phyloP scores from a whole-genome alignment of 805 yeast genomes.

The Helenozyma baotianmanensis region DNA sequence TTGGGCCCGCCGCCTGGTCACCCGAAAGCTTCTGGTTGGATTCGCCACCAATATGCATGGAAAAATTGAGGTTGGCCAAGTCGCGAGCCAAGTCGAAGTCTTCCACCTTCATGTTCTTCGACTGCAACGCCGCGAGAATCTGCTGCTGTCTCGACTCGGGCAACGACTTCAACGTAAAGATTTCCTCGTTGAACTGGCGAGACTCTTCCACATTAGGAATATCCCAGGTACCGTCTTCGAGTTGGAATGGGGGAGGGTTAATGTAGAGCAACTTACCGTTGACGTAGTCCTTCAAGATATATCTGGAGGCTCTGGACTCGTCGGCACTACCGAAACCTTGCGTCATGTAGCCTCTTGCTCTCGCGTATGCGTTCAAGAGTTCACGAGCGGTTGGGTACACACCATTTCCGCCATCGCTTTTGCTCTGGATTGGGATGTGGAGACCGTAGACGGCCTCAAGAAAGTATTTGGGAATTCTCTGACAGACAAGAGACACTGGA shows the following conservation, averaged over 20 bases:
- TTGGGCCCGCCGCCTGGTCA: slow-evolving; percentile 30
- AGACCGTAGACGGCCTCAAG: slow-evolving; percentile 93
- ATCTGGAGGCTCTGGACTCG: slow-evolving; percentile 90
- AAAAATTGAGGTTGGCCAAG: slow-evolving; percentile 68
- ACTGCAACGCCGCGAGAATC: slow-evolving; percentile 56
- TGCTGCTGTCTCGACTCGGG: slow-evolving; percentile 75
- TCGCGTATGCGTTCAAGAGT: slow-evolving; percentile 83
- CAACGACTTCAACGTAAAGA: slow-evolving; percentile 60
- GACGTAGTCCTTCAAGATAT: slow-evolving; percentile 89
- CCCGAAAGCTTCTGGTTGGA: slow-evolving; percentile 15
- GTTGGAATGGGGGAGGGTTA: slow-evolving; percentile 76
- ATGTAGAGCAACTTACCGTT: slow-evolving; percentile 82
- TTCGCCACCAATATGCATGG: slow-evolving; percentile 59
- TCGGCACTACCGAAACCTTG: slow-evolving; percentile 98
- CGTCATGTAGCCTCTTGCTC: slow-evolving; percentile 96
- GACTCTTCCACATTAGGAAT: slow-evolving; percentile 38
- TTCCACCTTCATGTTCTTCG: slow-evolving; percentile 47
- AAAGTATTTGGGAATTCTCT: slow-evolving; percentile 82
- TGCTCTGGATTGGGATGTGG: slow-evolving; percentile 68
- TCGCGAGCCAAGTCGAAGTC: slow-evolving; percentile 65
- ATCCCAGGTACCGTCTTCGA: slow-evolving; percentile 57
- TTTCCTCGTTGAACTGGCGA: slow-evolving; percentile 63
- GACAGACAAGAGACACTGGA: slow-evolving; percentile 79
- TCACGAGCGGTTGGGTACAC: slow-evolving; percentile 80
- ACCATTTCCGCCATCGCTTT: slow-evolving; percentile 87